phyloP scores from a whole-genome alignment of 305 asterid genomes.

The Nicotiana rustica region DNA sequence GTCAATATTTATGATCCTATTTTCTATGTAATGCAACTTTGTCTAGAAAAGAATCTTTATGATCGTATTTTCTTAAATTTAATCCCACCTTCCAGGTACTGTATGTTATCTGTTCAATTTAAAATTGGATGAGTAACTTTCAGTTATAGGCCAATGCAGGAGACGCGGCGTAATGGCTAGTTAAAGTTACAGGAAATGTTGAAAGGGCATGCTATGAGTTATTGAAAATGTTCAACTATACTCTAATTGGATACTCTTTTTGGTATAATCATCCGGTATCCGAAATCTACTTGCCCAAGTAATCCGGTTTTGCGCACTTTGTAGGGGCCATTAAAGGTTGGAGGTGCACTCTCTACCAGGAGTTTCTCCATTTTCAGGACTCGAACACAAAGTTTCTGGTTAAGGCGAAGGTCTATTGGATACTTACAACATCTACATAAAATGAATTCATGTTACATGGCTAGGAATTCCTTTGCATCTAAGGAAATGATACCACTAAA shows the following conservation, averaged over 20 bases:
- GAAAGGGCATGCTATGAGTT: constrained; percentile 19
- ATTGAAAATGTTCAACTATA: no score
- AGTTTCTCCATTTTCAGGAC: not conserved
- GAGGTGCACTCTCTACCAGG: not conserved
- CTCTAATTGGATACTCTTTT: no score
- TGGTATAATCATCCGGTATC: no score
- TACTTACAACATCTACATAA: not conserved
- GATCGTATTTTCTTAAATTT: constrained; percentile 26
- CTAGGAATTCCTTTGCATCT: not conserved
- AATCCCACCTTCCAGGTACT: constrained; percentile 38
- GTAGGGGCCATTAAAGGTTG: not conserved
- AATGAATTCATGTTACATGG: not conserved
- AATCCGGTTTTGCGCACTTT: no score
- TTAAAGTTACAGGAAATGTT: constrained; percentile 24
- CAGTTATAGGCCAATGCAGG: constrained; percentile 42
- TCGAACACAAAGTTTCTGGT: not conserved
- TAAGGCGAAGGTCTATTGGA: not conserved
- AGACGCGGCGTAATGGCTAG: constrained; percentile 42
- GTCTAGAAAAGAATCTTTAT: constrained; percentile 24
- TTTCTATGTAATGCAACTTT: constrained; percentile 6
- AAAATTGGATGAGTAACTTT: constrained; percentile 43
- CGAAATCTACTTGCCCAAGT: no score
- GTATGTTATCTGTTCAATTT: not conserved
- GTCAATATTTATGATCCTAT: not conserved
- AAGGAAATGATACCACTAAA: not conserved